Evolutionary conservation across 225 moss, liverwort and hornwort genomes (phyloP), one percentile per base, ranked within the genome.

Genomic region (Polytrichum commune): DNA sequence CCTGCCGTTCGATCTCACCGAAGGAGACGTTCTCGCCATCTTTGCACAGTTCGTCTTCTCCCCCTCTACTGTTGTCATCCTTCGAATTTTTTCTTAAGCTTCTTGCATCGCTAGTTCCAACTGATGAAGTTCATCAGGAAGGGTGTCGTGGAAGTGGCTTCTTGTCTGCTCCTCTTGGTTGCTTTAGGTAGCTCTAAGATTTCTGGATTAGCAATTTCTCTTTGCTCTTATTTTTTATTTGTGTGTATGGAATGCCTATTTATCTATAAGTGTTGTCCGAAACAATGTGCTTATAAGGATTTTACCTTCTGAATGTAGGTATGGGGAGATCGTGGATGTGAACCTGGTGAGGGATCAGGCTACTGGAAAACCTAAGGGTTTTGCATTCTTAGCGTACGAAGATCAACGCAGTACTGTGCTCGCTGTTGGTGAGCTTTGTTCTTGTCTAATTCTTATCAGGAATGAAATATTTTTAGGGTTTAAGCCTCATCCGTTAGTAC

Each of bases 381-480:
- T 95, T 76, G 95, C 98, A 7, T 98, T 95, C 75, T 79, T 98
- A 62, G 98, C 98, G 1, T 98, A 98, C 62, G 98, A 98, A 83
- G 92, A 98, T 76, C 98, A 98, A 65, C 83, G 92, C 68, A 98
- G 98, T 69, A 98, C 98, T 13, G 90, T 95, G 18, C 93, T 95
- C 60, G 95, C 95, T 73, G 98, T 98, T 13, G 98, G 97, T 98
- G 32, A 89, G 91, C 80, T 27, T 7, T 19, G 6, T 0, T 23
- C n/a, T 22, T n/a, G 23, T 58, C 9, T 10, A 38, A 38, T 38
- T 38, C 38, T 38, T 38, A 9, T 38, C 2, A 38, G 13, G 38
- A 38, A 38, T 2, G 38, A 2, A 38, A 38, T 3, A 10, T 10
- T 2, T 10, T 13, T 38, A 38, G 38, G 38, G 38, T 38, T 13